A percentile compares a stretch with the other conserved stretches of the same genome.
These are phyloP conservation scores for Arthroderma sp. DNA, from an alignment of 2,329 filamentous ascomycete genomes.

Conservation along the genomic window DNA sequence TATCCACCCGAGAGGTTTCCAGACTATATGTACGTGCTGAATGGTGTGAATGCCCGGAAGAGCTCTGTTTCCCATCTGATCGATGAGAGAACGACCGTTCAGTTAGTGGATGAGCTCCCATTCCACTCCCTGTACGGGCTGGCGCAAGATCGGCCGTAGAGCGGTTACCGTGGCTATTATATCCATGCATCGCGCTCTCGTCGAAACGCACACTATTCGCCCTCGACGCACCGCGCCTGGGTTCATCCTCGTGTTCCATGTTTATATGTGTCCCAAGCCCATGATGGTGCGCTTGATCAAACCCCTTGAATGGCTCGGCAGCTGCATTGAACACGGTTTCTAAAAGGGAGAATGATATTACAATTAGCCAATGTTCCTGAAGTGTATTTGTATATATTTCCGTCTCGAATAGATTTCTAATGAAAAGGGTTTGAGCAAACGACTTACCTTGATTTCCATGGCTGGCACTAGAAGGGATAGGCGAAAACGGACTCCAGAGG, in stretches of 20 bases:
- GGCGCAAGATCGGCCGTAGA: slow-evolving; percentile 74
- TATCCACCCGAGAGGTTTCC: slow-evolving; percentile 53
- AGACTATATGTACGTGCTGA: slow-evolving; percentile 78
- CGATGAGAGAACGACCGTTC: slow-evolving; percentile 89
- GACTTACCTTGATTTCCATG: slow-evolving; percentile 64
- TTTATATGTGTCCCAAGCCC: slow-evolving; percentile 70
- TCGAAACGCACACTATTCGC: slow-evolving; percentile 97
- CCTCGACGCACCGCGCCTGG: slow-evolving; percentile 74
- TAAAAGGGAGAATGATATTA: slow-evolving; percentile 25
- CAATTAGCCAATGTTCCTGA: not conserved
- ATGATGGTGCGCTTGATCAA: slow-evolving; percentile 71
- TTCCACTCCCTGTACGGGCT: slow-evolving; percentile 62
- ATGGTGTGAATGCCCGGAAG: slow-evolving; percentile 66
- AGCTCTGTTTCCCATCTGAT: slow-evolving; percentile 89
- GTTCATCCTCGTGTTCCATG: slow-evolving; percentile 73
- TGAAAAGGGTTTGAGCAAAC: not conserved
- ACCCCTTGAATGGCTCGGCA: slow-evolving; percentile 77
- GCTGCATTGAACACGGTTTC: slow-evolving; percentile 68
- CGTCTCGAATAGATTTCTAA: not conserved
- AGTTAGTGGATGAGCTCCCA: slow-evolving; percentile 69
- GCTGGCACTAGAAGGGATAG: slow-evolving; percentile 74
- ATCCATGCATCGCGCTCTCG: slow-evolving; percentile 83
- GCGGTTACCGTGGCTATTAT: slow-evolving; percentile 72
- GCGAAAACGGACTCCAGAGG: slow-evolving; percentile 73
- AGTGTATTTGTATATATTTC: not conserved